phyloP scores from a whole-genome alignment of 2,329 filamentous ascomycete species.

The Rachicladosporium sp. region DNA sequence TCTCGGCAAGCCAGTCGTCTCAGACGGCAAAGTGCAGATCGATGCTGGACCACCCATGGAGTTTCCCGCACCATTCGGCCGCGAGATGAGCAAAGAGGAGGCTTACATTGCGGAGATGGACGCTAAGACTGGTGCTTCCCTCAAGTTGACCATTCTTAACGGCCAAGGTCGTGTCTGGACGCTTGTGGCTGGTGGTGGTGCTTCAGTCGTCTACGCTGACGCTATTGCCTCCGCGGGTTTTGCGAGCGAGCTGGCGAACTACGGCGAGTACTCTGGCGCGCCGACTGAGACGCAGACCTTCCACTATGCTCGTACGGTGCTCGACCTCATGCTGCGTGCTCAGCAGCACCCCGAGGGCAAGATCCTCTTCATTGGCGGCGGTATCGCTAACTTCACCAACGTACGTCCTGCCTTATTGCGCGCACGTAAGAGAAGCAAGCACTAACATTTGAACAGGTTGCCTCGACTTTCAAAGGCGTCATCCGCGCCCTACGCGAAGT shows the following conservation, averaged over 20 bases:
- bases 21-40: slow-evolving; percentile 70
- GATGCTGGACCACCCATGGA: slow-evolving; percentile 97
- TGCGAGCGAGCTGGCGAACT: slow-evolving; percentile 94
- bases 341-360: slow-evolving; percentile 80
- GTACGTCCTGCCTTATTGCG: slow-evolving; percentile 29
- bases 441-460: slow-evolving; percentile 39
- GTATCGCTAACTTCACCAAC: slow-evolving; percentile 99
- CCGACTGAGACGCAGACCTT: slow-evolving; percentile 98
- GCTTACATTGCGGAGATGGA: slow-evolving; percentile 98
- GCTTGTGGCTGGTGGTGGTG: slow-evolving; percentile 96
- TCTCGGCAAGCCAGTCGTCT: slow-evolving; percentile 60
- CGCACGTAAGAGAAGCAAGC: not conserved
- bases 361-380: slow-evolving; percentile 97
- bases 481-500: slow-evolving; percentile 92
- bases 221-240: slow-evolving; percentile 95
- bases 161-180: slow-evolving; percentile 89
- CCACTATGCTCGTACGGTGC: slow-evolving; percentile 94
- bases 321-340: slow-evolving; percentile 93
- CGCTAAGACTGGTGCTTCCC: slow-evolving; percentile 96
- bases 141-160: slow-evolving; percentile 97
- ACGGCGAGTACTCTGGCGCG: slow-evolving; percentile 98
- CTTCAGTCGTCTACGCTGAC: slow-evolving; percentile 96
- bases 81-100: slow-evolving; percentile 97
- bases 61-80: slow-evolving; percentile 96
- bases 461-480: slow-evolving; percentile 98